These are phyloP conservation scores for Penicillium mononematosum DNA, from an alignment of 495 filamentous ascomycete genomes.

Conservation along the genomic window DNA sequence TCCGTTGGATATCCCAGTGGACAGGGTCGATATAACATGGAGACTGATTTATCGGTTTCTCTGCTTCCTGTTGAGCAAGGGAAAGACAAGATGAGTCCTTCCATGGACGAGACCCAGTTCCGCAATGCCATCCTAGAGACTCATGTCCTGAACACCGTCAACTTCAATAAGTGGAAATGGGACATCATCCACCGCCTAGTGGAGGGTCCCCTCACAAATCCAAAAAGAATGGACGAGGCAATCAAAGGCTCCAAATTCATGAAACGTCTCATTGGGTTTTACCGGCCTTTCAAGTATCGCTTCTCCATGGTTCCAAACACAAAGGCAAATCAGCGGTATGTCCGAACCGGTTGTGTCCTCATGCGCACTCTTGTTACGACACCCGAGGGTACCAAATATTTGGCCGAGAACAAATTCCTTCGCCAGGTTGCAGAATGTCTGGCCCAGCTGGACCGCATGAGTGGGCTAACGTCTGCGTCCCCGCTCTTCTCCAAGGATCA, in stretches of 20 bases:
- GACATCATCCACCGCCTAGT: conserved; percentile 85
- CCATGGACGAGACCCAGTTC: conserved; percentile 87
- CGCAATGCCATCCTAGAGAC: conserved; percentile 83
- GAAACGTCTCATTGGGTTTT: conserved; percentile 90
- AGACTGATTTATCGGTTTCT: conserved; percentile 46
- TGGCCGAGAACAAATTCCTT: conserved; percentile 88
- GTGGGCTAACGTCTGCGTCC: conserved; percentile 80
- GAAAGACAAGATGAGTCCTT: conserved; percentile 67
- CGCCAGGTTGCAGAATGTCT: conserved; percentile 93
- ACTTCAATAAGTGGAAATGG: conserved; percentile 96
- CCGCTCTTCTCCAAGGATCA: conserved; percentile 85
- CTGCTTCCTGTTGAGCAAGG: conserved; percentile 56
- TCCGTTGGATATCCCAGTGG: conserved; percentile 52
- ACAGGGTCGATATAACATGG: conserved; percentile 44
- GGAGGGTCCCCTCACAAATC: conserved; percentile 88
- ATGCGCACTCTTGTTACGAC: conserved; percentile 83
- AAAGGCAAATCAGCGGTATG: conserved; percentile 90
- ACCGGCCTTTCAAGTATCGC: conserved; percentile 93
- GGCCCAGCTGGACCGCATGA: conserved; percentile 88
- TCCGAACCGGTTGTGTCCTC: conserved; percentile 81
- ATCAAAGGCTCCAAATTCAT: conserved; percentile 94
- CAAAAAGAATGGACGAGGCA: conserved; percentile 89
- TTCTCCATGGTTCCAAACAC: conserved; percentile 85
- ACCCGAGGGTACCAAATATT: conserved; percentile 76
- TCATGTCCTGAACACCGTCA: conserved; percentile 77